A percentile compares a stretch with the other conserved stretches of the same genome.
Conservation (phyloP, 176 grass and related monocot species). For the Oryza meridionalis region DNA sequence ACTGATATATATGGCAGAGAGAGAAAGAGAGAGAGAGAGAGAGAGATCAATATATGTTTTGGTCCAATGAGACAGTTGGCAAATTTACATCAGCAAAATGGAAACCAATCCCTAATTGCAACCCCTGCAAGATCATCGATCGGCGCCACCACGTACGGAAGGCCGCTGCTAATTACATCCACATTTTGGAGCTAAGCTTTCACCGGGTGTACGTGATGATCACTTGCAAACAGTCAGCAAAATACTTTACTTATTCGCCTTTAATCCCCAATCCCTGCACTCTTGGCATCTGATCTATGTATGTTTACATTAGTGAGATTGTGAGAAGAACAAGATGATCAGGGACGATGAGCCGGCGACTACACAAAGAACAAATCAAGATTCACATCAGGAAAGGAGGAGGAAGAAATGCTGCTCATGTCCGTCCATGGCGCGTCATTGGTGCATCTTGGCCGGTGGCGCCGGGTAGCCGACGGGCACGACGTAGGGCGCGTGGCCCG, state of each 20-base stretch:
- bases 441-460: constrained; percentile 69
- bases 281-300: constrained; percentile 42
- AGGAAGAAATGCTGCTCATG: not conserved
- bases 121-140: constrained; percentile 15
- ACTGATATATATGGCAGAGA: not conserved
- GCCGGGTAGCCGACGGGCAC: constrained; percentile 86
- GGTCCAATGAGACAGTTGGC: constrained; percentile 3
- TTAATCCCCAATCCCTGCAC: constrained; percentile 14
- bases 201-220: constrained; percentile 9
- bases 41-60: constrained; percentile 21
- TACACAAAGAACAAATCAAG: constrained; percentile 40
- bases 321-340: constrained; percentile 26
- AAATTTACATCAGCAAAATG: constrained; percentile 34
- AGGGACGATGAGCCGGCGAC: constrained; percentile 8
- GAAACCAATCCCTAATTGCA: constrained; percentile 35
- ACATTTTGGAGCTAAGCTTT: constrained; percentile 3
- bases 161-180: constrained; percentile 45
- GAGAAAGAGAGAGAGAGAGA: too few relatives aligned
- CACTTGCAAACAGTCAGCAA: constrained; percentile 51
- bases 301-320: constrained; percentile 31
- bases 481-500: constrained; percentile 73
- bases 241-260: constrained; percentile 30
- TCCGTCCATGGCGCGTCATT: constrained; percentile 33
- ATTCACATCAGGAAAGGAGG: constrained; percentile 29
- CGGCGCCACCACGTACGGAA: not conserved